Evolutionary conservation across 345 rosid genomes (phyloP).

Genomic region (Dipteronia dyeriana): DNA sequence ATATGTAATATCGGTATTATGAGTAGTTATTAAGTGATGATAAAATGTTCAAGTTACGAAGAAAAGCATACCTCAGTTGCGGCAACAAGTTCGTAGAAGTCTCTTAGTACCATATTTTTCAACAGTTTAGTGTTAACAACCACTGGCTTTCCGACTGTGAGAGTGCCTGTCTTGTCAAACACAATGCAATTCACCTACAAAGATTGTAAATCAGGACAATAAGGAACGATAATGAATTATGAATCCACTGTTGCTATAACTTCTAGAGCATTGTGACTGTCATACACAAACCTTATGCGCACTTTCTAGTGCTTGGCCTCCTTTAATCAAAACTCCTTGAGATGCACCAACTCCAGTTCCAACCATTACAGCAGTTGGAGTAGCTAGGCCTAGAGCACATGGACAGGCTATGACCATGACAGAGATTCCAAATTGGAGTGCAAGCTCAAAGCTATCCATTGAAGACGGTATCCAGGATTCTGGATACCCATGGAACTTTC

Average conservation of each 20-base stretch:
- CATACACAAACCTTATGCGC: conserved; percentile 65
- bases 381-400: conserved; percentile 95
- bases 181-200: conserved; percentile 82
- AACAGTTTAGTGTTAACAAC: conserved; percentile 75
- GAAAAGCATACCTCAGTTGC: conserved; percentile 71
- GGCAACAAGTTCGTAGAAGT: conserved; percentile 78
- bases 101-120: conserved; percentile 65
- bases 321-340: conserved; percentile 88
- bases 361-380: conserved; percentile 99
- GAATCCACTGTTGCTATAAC: neutral
- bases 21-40: neutral
- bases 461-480: conserved; percentile 90
- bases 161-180: conserved; percentile 98
- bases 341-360: conserved; percentile 99
- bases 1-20: neutral
- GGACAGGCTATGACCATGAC: conserved; percentile 99
- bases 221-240: neutral
- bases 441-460: conserved; percentile 91
- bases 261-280: conserved; percentile 1
- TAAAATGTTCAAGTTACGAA: neutral
- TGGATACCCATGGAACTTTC: conserved; percentile 78
- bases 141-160: conserved; percentile 86
- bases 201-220: neutral
- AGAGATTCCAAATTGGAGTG: conserved; percentile 97
- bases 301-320: conserved; percentile 90